phyloP scores from a whole-genome alignment of 441 rosid species.

The Pelargonium australe region DNA sequence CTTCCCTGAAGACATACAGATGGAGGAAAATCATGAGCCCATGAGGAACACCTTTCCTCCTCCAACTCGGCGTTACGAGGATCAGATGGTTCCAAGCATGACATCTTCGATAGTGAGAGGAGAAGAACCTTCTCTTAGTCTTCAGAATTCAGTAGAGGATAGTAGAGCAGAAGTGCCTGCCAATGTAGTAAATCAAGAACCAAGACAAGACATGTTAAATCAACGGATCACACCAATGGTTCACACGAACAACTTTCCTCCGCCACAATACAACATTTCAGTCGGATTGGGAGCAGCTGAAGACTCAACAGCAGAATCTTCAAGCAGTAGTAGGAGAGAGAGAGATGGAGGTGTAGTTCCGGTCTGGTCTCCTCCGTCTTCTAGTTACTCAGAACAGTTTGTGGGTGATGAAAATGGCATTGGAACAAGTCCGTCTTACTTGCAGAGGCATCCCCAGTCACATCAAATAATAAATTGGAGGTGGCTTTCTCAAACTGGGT shows the following conservation, averaged over 20 bases:
- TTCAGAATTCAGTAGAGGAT: slow-evolving; percentile 42
- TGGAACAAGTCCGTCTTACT: slow-evolving; percentile 61
- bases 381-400: slow-evolving; percentile 73
- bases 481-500: slow-evolving; percentile 93
- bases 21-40: slow-evolving; percentile 74
- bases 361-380: slow-evolving; percentile 70
- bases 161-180: slow-evolving; percentile 84
- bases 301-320: slow-evolving; percentile 86
- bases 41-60: slow-evolving; percentile 40
- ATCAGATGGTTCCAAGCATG: slow-evolving; percentile 98
- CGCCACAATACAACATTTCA: slow-evolving; percentile 34
- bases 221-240: slow-evolving; percentile 30
- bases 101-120: slow-evolving; percentile 68
- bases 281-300: slow-evolving; percentile 46
- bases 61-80: slow-evolving; percentile 47
- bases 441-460: slow-evolving; percentile 73
- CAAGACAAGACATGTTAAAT: slow-evolving; percentile 36
- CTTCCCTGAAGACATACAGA: slow-evolving; percentile 66
- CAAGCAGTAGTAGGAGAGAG: slow-evolving; percentile 66
- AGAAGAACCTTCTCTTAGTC: slow-evolving; percentile 57
- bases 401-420: slow-evolving; percentile 70
- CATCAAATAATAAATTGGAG: slow-evolving; percentile 81
- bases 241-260: slow-evolving; percentile 24
- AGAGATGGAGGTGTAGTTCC: slow-evolving; percentile 91
- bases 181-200: slow-evolving; percentile 49